Percentiles rank a stretch among this genome's conserved stretches.
Conservation (phyloP, 257 asterid genomes). For the Gynochthodes officinalis region DNA sequence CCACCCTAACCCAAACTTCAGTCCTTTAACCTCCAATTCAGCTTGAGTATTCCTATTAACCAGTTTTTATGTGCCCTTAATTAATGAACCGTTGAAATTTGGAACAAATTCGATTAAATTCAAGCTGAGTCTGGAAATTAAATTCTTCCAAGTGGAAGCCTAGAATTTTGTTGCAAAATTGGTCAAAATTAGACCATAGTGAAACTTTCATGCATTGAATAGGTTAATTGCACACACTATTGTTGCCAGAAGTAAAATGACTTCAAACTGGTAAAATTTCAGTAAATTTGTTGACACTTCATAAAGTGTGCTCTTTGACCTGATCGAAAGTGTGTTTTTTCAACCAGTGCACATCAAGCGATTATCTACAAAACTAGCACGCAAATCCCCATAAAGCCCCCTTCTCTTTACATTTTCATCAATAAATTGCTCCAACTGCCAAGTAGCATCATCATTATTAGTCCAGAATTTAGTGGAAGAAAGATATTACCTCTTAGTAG, state of each 20-base stretch:
- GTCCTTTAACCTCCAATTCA: not conserved
- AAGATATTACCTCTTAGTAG: conserved; percentile 72
- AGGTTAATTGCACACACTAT: no score
- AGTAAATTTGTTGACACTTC: not conserved
- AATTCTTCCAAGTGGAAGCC: not conserved
- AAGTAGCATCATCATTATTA: not conserved
- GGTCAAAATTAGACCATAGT: not conserved
- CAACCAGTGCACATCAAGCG: not conserved
- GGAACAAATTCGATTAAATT: not conserved
- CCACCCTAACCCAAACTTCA: not conserved
- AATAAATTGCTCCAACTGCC: not conserved
- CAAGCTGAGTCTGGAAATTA: not conserved
- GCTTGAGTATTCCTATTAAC: not conserved
- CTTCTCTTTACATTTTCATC: not conserved
- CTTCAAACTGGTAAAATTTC: not conserved
- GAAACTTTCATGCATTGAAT: not conserved
- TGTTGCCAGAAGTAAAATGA: not conserved
- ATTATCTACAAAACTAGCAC: not conserved
- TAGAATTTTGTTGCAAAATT: not conserved
- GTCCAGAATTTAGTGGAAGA: conserved; percentile 6
- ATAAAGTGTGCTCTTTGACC: not conserved
- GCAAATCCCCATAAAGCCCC: not conserved
- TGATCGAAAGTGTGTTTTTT: not conserved
- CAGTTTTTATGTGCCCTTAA: not conserved
- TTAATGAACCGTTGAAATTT: not conserved